Evolutionary conservation across 441 rosid species (phyloP), one percentile per base, ranked within the genome.

Genomic region (Gossypium schwendimanii): DNA sequence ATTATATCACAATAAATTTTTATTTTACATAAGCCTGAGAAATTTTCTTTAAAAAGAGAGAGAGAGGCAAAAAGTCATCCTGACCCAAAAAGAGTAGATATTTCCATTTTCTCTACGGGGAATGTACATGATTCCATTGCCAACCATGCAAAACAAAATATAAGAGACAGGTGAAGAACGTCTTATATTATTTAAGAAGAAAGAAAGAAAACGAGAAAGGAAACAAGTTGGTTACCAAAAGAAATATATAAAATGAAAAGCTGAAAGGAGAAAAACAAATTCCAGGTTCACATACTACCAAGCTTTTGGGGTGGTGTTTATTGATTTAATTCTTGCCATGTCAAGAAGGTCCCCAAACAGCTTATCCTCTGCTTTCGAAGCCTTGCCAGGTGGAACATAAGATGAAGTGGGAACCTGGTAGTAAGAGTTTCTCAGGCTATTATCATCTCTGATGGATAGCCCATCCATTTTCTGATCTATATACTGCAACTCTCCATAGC

Each of bases 321-420:
- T 67, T 1, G 90, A 79, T 85, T 95, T 95, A 78, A 89, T 81
- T 76, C 91, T 95, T 8, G 97, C 83, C 73, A 95, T 80, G 81
- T 93, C 95, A n/a, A 95, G 97, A 15, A 95, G 94, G 78, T 95
- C 99, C 65, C 97, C 98, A 70, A 95, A 95, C 57, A 95, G 81
- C 90, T 90, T 93, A 78, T 95, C 99, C 84, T 91, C 97, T 5
- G 97, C 97, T 75, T 88, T 93, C 23, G 87, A 71, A 23, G 90
- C 83, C 85, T 79, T 92, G 79, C 78, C 84, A 0, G 94, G 87
- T 0, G 90, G 87, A 39, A 81, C 76, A 39, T 87, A 89, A 1
- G 97, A 87, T 3, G 93, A 70, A 62, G 92, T 39, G 3, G 97
- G 80, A 63, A 80, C 91, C 81, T 81, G 87, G 78, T 85, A 83